Base-by-base conservation (phyloP, 192 early-diverging fungal genomes). In the Entomortierella parvispora region DNA sequence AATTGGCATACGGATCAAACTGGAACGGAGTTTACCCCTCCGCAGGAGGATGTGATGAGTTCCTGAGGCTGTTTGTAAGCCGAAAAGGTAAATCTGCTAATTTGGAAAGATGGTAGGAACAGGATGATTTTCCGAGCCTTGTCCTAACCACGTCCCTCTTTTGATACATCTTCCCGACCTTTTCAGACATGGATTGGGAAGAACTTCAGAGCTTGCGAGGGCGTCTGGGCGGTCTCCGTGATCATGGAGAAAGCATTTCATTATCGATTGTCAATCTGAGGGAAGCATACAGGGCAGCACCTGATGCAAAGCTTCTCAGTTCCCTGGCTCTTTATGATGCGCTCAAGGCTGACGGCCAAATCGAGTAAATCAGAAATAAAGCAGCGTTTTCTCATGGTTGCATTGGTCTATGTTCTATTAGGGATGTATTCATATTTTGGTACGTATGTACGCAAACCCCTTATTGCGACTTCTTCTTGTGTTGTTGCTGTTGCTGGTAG, bases 31-130 rank as follows among this genome's bases (percentile, higher is more conserved):
- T 90, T 20, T 93, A 92, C 53, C 91, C 93, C 12, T 91, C 90
- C 25, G 82, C 90, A 1, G 95, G 95, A 28, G 95, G 92, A 31
- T 93, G 89, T 45, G 93, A 94, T 54, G 95, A 96, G 84, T 87
- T 84, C 64, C 53, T 96, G 34, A 77, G 88, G 31, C 70, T 96
- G 3, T 93, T 88, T 80, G 79, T 90, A 22, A 89, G 90, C 55
- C 70, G 86, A 22, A 93, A 94, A 69, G 40, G 29, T 14, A 58
- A 26, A 44, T 26, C 26, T 33, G 7, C 29, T 56, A 4, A n/a
- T 34, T 34, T 20, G 10, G 7, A 18, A 4, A 33, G 23, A 40
- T 40, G 7, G 12, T 40, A 9, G 37, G 5, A 40, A 40, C 37
- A 40, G 7, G 5, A 12, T 12, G 37, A 40, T 9, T 40, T 40